Evolutionary conservation across 2,329 filamentous ascomycete species (phyloP), one percentile per base, ranked within the genome.

Genomic region (Cercospora sojina): DNA sequence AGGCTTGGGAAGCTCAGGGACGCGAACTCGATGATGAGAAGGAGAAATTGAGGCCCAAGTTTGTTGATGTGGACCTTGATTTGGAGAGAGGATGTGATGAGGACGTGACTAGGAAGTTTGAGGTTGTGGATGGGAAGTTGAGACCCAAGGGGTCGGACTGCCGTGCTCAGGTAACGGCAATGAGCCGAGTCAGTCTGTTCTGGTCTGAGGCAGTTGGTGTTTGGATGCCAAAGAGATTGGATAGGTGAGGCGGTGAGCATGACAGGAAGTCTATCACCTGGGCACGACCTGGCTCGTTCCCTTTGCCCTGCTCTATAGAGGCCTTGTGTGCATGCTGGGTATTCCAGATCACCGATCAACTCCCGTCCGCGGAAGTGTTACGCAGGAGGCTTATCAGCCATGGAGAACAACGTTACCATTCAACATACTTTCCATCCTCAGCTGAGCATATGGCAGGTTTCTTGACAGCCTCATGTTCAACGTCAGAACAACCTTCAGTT

Each of bases 201-300:
- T 76, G 74, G 59, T 73, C 74, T 66, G 56, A 71, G 41, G 65
- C 55, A 9, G 57, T 67, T 23, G 72, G 72, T 6, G 55, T 74
- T 13, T 75, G 73, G 73, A 47, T 73, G 69, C 69, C 67, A 58
- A 74, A 70, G 65, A 59, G 63, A 32, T 72, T 25, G 47, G 47
- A 27, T 1, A 51, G 13, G 13, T 57, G 53, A 57, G 53, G 27
- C 53, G 18, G 9, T 35, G 53, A 18, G 16, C 2, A 27, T 25
- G 10, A 13, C 18, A 6, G 47, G 20, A 23, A 27, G 20, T 51
- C 23, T 51, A 16, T 23, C 43, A 8, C 20, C 7, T 10, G 43
- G 12, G 5, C 4, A 23, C 13, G 20, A 16, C 2, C 23, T 0
- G 47, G 47, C 20, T 13, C 5, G 10, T 3, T 51, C 13, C 8